Conservation (phyloP, 306 rosid genomes). For the Lathyrus sativus region DNA sequence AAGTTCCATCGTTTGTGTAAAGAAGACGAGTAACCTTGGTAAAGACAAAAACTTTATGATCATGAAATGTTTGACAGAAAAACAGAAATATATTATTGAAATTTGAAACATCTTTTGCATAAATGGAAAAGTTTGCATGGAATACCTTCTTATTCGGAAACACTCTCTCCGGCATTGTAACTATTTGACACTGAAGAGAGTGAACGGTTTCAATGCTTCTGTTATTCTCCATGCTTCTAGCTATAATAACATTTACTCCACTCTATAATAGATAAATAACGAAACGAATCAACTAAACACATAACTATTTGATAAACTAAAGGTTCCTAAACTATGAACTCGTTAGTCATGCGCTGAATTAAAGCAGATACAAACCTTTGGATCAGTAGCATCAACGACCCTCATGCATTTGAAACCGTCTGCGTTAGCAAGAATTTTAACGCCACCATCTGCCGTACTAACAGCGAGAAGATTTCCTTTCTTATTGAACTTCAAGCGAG, state of each 20-base stretch:
- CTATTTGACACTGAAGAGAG: slow-evolving; percentile 48
- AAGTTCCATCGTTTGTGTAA: slow-evolving; percentile 62
- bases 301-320: neutral
- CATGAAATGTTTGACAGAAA: neutral
- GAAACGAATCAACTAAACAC: slow-evolving; percentile 6
- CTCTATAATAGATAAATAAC: slow-evolving; percentile 38
- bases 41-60: neutral
- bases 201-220: slow-evolving; percentile 56
- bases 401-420: slow-evolving; percentile 58
- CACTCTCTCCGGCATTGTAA: slow-evolving; percentile 56
- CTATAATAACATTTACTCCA: slow-evolving; percentile 41
- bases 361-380: slow-evolving; percentile 49
- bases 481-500: slow-evolving; percentile 77
- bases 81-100: slow-evolving; percentile 10
- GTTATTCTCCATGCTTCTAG: slow-evolving; percentile 54
- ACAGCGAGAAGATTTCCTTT: slow-evolving; percentile 82
- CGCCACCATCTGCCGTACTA: slow-evolving; percentile 58
- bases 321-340: no score
- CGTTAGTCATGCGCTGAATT: neutral
- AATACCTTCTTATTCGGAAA: slow-evolving; percentile 60
- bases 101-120: neutral
- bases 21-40: slow-evolving; percentile 44
- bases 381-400: slow-evolving; percentile 40
- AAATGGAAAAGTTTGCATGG: neutral
- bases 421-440: slow-evolving; percentile 69